Conservation (phyloP, 192 early-diverging fungal genomes). For the Coemansia sp. region DNA sequence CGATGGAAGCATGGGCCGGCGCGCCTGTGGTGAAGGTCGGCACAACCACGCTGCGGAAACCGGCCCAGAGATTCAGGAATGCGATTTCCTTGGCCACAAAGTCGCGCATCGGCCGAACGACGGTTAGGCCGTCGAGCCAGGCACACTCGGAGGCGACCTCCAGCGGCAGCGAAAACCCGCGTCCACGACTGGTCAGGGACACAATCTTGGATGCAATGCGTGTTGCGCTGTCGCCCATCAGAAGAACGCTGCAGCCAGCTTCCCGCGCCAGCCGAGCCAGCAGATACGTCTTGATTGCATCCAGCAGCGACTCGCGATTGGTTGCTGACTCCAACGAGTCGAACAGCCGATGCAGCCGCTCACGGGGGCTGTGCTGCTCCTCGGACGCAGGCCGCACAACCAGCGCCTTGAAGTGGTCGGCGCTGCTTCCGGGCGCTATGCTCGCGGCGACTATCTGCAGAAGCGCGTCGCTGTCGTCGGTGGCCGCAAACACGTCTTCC, state of each 20-base stretch:
- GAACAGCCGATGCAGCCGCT: slow-evolving; percentile 60
- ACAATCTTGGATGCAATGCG: slow-evolving; percentile 78
- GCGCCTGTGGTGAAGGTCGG: slow-evolving; percentile 61
- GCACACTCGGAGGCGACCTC: slow-evolving; percentile 65
- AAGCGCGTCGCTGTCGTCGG: slow-evolving; percentile 12
- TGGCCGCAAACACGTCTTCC: slow-evolving; percentile 64
- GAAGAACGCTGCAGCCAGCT: slow-evolving; percentile 57
- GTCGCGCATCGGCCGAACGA: slow-evolving; percentile 82
- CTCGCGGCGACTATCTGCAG: slow-evolving; percentile 18
- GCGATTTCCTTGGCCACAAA: slow-evolving; percentile 77
- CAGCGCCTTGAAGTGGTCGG: not conserved
- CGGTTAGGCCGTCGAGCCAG: slow-evolving; percentile 60
- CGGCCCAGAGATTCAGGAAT: slow-evolving; percentile 63
- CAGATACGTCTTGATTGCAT: slow-evolving; percentile 63
- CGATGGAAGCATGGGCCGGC: slow-evolving; percentile 53
- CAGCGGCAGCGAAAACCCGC: slow-evolving; percentile 80
- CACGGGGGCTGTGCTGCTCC: slow-evolving; percentile 10
- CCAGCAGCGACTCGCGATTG: slow-evolving; percentile 71
- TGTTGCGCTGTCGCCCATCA: slow-evolving; percentile 80
- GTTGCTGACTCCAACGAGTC: slow-evolving; percentile 60
- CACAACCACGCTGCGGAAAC: slow-evolving; percentile 43
- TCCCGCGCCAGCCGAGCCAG: slow-evolving; percentile 58
- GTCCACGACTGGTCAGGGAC: slow-evolving; percentile 77
- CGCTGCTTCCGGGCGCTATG: slow-evolving; percentile 13
- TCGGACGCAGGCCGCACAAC: not conserved